Evolutionary conservation across 768 basidiomycete genomes (phyloP), one percentile per base, ranked within the genome.

Genomic region (Strobilomyces echinocephalus): DNA sequence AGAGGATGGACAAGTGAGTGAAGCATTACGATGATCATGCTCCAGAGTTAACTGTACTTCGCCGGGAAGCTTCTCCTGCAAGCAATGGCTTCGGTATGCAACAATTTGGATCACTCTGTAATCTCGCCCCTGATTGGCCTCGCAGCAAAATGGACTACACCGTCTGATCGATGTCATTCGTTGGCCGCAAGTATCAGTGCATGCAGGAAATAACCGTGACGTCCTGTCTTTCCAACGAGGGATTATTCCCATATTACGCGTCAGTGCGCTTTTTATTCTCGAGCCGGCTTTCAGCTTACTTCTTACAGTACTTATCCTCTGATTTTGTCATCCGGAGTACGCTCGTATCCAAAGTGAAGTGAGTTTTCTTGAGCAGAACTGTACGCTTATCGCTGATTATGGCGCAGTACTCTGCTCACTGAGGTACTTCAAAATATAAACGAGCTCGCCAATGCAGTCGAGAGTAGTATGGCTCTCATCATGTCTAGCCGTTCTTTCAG

Each of bases 171-270:
- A 82, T 41, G 69, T 84, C 36, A 61, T 86, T 16, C 63, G 63
- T 6, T 83, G 77, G 74, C 61, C 69, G 0, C 56, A 62, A 2
- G 74, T 85, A 28, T 74, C 74, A 11, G 60, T 64, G 3, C 52
- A 55, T 9, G 73, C 75, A 3, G 78, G 72, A 34, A 69, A 68
- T n/a, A 60, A 53, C 45, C 55, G 57, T 0, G 58, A 66, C 0
- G 56, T 62, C 0, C 70, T 86, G 8, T 85, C 85, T 2, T 87
- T 87, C 53, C 82, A 86, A 55, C 67, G 76, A 26, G 83, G 79
- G 0, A 74, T 77, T 55, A 58, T 85, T 7, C 79, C 79, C 0
- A 56, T 86, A 16, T 64, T 86, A n/a, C 68, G 75, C 33, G 84
- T 83, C 54, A 39, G 67, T 54, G 8, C 5, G 16, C 15, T 8